Base-by-base conservation (phyloP, 1,139 yeast species). In the Hanseniaspora gamundiae region DNA sequence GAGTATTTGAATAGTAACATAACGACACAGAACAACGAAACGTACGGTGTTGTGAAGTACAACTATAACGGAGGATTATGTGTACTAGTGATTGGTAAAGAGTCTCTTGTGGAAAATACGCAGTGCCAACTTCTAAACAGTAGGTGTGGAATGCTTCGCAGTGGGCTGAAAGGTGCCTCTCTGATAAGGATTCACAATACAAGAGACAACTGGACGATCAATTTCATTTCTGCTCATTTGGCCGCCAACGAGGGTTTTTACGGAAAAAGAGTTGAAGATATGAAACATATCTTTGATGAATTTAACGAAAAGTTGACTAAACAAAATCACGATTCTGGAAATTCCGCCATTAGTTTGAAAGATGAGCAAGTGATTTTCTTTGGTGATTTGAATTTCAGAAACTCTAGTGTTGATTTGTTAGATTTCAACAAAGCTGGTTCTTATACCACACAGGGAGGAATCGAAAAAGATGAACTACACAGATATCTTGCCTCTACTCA, bases 371-470 rank as follows among this genome's bases (percentile, higher is more conserved):
- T 76, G 13, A 79, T 83, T 51, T 61, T 83, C 43, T 62, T 82
- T 71, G 94, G 94, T 0, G 94, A 84, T 58, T 65, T 83, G 53
- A 84, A 84, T 57, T 84, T 80, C 59, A 67, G 94, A 39, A 72
- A 48, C 9, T 24, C 30, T 16, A 22, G 13, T 14, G 26, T 3
- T 14, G 41, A 35, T 11, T 3, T 13, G n/a, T 11, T 21, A 3
- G 38, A 35, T 35, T 19, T 20, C 4, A 35, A 10, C 14, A 26
- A 35, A 16, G 10, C n/a, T 13, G 20, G 13, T 8, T 36, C 26
- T 21, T 36, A 11, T 13, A 10, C n/a, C 2, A 7, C 13, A 10
- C 39, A 24, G 67, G 45, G 93, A 83, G 60, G 93, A 83, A 57
- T 66, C 82, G 31, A 62, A 67, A 33, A 11, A 17, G 36, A 33